A percentile compares a stretch with the other conserved stretches of the same genome.
phyloP scores from a whole-genome alignment of 148 eudicot species.

The Heliamphora exappendiculata region DNA sequence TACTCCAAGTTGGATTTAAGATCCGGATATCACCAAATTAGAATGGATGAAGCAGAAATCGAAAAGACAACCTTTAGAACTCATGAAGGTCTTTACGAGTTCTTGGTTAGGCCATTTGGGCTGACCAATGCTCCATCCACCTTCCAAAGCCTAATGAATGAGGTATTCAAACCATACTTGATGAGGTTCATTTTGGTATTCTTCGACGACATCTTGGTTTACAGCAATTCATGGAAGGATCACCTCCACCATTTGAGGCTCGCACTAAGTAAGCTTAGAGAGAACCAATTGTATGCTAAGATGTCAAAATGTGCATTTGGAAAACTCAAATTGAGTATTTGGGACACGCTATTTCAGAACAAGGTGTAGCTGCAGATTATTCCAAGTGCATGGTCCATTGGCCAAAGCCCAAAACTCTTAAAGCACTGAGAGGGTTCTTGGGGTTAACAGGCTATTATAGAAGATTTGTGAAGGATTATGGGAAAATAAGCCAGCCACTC shows the following conservation, averaged over 20 bases:
- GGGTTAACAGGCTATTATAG: neutral
- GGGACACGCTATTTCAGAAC: neutral
- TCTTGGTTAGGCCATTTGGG: slow-evolving; percentile 2
- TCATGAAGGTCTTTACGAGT: neutral
- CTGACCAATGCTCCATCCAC: neutral
- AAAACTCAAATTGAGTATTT: neutral
- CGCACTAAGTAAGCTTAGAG: neutral
- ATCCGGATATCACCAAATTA: neutral
- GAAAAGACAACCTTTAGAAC: slow-evolving; percentile 2
- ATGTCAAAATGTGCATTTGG: neutral
- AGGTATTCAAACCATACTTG: neutral
- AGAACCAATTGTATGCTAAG: neutral
- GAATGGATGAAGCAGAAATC: neutral
- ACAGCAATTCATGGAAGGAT: neutral
- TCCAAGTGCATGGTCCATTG: neutral
- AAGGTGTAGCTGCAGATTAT: neutral
- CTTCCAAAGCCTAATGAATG: neutral
- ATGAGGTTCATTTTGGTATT: neutral
- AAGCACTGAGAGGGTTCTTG: neutral
- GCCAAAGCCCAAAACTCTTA: neutral
- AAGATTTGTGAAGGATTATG: neutral
- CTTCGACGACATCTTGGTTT: neutral
- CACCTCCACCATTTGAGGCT: neutral
- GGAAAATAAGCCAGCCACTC: neutral
- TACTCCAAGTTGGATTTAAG: neutral